Evolutionary conservation across 164 flowering plant genomes (phyloP).

Genomic region (Protea cynaroides): DNA sequence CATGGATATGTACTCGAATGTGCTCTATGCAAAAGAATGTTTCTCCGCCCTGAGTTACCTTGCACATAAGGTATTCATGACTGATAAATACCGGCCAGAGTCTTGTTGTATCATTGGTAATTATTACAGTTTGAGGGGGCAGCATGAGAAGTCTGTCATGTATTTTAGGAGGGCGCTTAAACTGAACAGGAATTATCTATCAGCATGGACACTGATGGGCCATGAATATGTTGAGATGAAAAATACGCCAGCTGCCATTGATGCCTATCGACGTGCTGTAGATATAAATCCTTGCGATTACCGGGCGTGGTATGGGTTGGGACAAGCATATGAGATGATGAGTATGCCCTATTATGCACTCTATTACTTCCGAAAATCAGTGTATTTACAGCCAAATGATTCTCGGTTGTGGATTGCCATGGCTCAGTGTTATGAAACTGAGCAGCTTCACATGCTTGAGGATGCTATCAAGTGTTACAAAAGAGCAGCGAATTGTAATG

Average conservation of each 20-base stretch:
- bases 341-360: constrained; percentile 92
- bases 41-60: constrained; percentile 82
- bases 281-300: constrained; percentile 92
- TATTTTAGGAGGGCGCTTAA: constrained; percentile 92
- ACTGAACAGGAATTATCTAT: constrained; percentile 74
- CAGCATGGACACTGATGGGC: constrained; percentile 99
- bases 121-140: constrained; percentile 94
- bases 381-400: constrained; percentile 84
- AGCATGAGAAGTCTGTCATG: constrained; percentile 87
- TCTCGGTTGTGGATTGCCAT: constrained; percentile 93
- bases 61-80: constrained; percentile 79
- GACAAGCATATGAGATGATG: constrained; percentile 98
- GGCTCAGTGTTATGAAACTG: constrained; percentile 94
- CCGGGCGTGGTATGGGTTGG: constrained; percentile 99
- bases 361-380: constrained; percentile 80
- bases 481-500: constrained; percentile 79
- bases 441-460: constrained; percentile 85
- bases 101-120: constrained; percentile 98
- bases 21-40: constrained; percentile 88
- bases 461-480: constrained; percentile 91
- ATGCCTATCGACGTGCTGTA: constrained; percentile 92
- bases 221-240: constrained; percentile 99
- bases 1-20: constrained; percentile 99
- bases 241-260: constrained; percentile 88
- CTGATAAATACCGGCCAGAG: constrained; percentile 95